Evolutionary conservation across 352 stramenopile genomes (phyloP), one percentile per base, ranked within the genome.

Genomic region (Globisporangium abappressorium): DNA sequence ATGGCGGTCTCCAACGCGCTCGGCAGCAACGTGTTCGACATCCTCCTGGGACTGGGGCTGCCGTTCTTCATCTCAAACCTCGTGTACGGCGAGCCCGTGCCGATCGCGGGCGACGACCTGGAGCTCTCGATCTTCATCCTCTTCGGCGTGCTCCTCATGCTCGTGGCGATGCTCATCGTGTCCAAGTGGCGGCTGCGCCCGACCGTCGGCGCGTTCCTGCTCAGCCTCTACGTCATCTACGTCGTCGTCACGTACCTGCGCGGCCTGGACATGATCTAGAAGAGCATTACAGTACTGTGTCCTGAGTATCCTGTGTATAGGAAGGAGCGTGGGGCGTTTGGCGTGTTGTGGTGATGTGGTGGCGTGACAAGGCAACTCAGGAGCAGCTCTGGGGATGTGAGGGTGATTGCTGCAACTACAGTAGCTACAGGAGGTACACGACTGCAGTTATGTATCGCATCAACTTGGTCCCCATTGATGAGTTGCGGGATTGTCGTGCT

Each of bases 21-120:
- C 9, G 88, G 88, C 54, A 93, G 84, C 71, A 93, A 96, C 66
- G 86, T 95, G 33, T 94, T 96, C 57, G 90, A 96, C 64, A 91
- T 96, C 67, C 62, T 92, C 24, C 73, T 96, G 20, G 88, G 88
- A 8, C 70, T 92, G 7, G 88, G 87, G 1, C 69, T 91, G 36
- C 87, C 88, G 1, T 96, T 94, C 63, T 70, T 96, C 22, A 62
- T 94, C 8, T 94, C 85, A 49, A 95, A 93, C 65, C 61, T 93
- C 18, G 74, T 94, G 18, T 89, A 92, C 70, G 57, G 71, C 14
- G 74, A 90, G 60, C 70, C 75, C 0, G 83, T 91, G 28, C 70
- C 69, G 2, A 72, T 91, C 24, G 74, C 75, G 12, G 71, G 65
- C 3, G 70, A 89, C 55, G 83, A 91, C 63, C 67, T 91, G 14